Percentiles rank a stretch among this genome's conserved stretches.
phyloP scores from a whole-genome alignment of 1,284 basidiomycete genomes.

The Inonotus obliquus region DNA sequence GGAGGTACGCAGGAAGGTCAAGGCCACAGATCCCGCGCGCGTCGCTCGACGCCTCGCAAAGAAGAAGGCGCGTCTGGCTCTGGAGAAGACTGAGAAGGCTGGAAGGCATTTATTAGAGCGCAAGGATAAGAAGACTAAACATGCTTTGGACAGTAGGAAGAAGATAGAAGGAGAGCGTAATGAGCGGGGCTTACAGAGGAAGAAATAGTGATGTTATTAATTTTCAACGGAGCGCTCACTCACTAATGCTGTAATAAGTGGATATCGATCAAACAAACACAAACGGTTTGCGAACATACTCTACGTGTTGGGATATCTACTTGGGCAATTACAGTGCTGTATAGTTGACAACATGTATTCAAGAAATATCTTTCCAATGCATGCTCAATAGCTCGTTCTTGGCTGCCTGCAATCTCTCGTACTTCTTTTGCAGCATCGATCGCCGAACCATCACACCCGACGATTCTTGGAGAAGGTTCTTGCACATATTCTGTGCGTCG shows the following conservation, averaged over 20 bases:
- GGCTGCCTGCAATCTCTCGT: conserved; percentile 48
- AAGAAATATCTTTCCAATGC: conserved; percentile 6
- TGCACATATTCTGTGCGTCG: conserved; percentile 42
- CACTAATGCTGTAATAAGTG: too few relatives aligned
- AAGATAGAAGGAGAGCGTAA: conserved; percentile 52
- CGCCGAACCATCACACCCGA: conserved; percentile 41
- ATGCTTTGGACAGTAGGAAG: conserved; percentile 21
- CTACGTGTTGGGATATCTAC: too few relatives aligned
- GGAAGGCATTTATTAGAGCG: conserved; percentile 47
- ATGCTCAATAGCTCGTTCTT: conserved; percentile 38
- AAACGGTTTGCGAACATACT: too few relatives aligned
- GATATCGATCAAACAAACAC: too few relatives aligned
- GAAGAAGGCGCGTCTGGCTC: conserved; percentile 64
- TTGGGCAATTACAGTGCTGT: too few relatives aligned
- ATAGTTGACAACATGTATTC: background rate
- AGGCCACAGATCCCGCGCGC: conserved; percentile 73
- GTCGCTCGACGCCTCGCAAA: conserved; percentile 82
- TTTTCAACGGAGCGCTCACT: background rate
- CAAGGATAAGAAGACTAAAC: conserved; percentile 31
- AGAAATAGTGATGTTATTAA: conserved; percentile 12
- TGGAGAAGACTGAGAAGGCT: conserved; percentile 40
- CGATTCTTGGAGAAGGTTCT: conserved; percentile 52
- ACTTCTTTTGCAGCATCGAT: conserved; percentile 46
- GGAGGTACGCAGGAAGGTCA: conserved; percentile 79
- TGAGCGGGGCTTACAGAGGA: conserved; percentile 49